Conservation (phyloP, 345 rosid species). For the Pseudoturritis turrita region DNA sequence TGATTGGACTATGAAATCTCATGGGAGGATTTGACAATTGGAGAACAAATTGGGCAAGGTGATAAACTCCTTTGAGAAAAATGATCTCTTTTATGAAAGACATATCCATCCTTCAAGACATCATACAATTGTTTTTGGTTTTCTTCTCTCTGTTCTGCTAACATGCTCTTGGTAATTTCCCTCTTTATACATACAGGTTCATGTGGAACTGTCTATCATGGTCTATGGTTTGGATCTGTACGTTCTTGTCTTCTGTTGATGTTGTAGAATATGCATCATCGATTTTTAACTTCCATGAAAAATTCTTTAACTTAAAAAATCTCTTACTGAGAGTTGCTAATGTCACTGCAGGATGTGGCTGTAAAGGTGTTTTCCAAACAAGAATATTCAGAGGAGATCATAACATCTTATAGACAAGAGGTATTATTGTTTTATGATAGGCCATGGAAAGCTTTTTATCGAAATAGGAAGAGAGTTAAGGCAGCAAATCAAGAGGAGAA, state of each 20-base stretch:
- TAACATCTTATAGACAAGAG: slow-evolving; percentile 85
- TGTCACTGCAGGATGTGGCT: slow-evolving; percentile 85
- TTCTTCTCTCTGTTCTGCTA: slow-evolving; percentile 9
- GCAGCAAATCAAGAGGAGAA: too few species aligned
- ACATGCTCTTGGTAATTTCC: not conserved
- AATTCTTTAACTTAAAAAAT: too few species aligned
- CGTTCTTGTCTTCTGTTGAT: slow-evolving; percentile 52
- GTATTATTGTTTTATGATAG: slow-evolving; percentile 43
- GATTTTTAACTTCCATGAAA: not conserved
- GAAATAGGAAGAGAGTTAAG: too few species aligned
- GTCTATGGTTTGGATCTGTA: slow-evolving; percentile 99
- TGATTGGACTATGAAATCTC: slow-evolving; percentile 84
- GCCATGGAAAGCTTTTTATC: too few species aligned
- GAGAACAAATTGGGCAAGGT: slow-evolving; percentile 97
- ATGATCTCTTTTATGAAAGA: not conserved
- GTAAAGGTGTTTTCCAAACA: slow-evolving; percentile 92
- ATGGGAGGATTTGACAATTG: slow-evolving; percentile 89
- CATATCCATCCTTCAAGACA: not conserved
- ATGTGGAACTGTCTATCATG: slow-evolving; percentile 92
- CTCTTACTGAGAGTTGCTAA: slow-evolving; percentile 14
- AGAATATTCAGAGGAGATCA: slow-evolving; percentile 86
- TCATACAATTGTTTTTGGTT: slow-evolving; percentile 16
- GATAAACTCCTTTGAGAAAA: too few species aligned
- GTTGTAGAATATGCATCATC: slow-evolving; percentile 19
- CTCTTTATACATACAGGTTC: slow-evolving; percentile 56